phyloP scores from a whole-genome alignment of 73 alveolate species.

The Blepharisma stoltei region DNA sequence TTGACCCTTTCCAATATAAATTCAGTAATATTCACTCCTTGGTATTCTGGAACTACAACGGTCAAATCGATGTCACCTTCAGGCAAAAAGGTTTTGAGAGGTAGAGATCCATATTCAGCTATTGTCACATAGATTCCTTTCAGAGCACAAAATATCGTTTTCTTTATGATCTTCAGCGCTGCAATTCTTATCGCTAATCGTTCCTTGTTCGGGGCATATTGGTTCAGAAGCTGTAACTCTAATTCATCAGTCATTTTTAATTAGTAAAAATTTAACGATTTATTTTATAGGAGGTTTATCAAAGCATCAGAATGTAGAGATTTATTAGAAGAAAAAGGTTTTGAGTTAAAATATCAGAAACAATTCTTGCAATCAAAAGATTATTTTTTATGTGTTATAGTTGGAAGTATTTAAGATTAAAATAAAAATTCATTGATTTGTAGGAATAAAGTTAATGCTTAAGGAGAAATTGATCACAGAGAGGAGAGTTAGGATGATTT shows the following conservation, averaged over 20 bases:
- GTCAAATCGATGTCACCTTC: constrained; percentile 89
- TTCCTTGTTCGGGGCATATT: constrained; percentile 2
- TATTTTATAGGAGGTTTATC: no score
- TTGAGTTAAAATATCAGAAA: no score
- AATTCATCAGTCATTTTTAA: not conserved
- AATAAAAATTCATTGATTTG: no score
- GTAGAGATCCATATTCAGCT: constrained; percentile 76
- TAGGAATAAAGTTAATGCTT: no score
- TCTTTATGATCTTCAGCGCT: not conserved
- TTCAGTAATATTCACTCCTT: not conserved
- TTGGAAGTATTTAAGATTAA: no score
- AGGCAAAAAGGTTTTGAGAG: constrained; percentile 77
- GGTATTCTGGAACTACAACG: constrained; percentile 43
- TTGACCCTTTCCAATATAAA: constrained; percentile 41
- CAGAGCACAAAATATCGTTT: not conserved
- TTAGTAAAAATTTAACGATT: not conserved
- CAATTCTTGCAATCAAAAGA: no score
- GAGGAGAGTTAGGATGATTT: no score
- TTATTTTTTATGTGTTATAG: no score
- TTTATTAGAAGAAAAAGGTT: no score
- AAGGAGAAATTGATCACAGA: no score
- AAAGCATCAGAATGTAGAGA: no score
- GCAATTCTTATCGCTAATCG: not conserved
- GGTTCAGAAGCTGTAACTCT: not conserved
- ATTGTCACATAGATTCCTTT: constrained; percentile 22